A percentile compares a stretch with the other conserved stretches of the same genome.
phyloP scores from a whole-genome alignment of 192 early-diverging fungal genomes.

The Paraglomus brasilianum region DNA sequence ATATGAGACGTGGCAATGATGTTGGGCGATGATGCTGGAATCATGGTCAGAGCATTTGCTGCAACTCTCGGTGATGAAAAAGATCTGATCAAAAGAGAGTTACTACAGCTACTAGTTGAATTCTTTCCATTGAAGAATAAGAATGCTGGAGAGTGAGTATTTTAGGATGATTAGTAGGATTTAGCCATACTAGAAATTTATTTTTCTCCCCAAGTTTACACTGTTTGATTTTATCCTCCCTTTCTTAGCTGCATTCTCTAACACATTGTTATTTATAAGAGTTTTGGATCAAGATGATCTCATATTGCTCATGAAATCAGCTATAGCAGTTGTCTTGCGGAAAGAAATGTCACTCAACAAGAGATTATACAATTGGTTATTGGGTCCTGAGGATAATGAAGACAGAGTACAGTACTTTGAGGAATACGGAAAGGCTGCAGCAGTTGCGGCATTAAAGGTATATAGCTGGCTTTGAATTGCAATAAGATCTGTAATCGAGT shows the following conservation, averaged over 20 bases:
- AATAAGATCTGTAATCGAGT: neutral
- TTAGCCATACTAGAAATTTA: neutral
- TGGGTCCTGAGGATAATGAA: constrained; percentile 50
- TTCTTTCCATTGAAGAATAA: constrained; percentile 62
- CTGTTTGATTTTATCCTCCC: too few relatives aligned
- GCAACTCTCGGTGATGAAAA: constrained; percentile 70
- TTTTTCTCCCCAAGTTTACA: too few relatives aligned
- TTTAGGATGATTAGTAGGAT: neutral
- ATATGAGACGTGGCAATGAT: constrained; percentile 63
- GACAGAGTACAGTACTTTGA: constrained; percentile 55
- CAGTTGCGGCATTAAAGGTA: constrained; percentile 57
- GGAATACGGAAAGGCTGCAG: constrained; percentile 47
- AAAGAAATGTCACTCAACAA: constrained; percentile 95
- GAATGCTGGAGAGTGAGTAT: constrained; percentile 38
- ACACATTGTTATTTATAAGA: constrained; percentile 25
- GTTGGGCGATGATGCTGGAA: constrained; percentile 64
- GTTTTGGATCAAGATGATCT: constrained; percentile 67
- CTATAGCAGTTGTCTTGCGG: constrained; percentile 75
- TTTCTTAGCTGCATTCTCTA: constrained; percentile 10
- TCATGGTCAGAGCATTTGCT: constrained; percentile 76
- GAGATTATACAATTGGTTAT: constrained; percentile 88
- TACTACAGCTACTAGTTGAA: constrained; percentile 78
- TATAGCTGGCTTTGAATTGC: constrained; percentile 3
- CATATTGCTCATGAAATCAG: constrained; percentile 65
- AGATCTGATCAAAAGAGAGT: constrained; percentile 78